These are phyloP conservation scores for Corymbia calophylla DNA, from an alignment of 441 rosid genomes.

Conservation along the genomic window DNA sequence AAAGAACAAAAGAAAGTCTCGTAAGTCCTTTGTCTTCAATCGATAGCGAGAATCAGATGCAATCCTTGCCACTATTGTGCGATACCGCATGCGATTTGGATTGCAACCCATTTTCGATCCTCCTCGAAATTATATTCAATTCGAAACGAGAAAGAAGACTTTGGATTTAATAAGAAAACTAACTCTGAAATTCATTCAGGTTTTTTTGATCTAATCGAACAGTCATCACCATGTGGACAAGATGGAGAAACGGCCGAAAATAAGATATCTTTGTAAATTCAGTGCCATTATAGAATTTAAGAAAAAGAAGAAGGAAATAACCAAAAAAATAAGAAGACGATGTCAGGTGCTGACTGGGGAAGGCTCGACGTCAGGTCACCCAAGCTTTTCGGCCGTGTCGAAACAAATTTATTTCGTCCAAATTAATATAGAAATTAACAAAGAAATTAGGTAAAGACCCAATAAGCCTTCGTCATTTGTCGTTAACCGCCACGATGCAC, in stretches of 20 bases:
- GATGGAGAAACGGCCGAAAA: neutral
- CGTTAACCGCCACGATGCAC: neutral
- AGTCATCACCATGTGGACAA: neutral
- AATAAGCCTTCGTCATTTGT: neutral
- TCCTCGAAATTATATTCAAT: neutral
- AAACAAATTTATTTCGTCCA: neutral
- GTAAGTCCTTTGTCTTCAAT: neutral
- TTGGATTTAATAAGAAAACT: neutral
- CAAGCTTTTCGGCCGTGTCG: neutral
- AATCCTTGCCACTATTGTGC: neutral
- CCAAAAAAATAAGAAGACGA: neutral
- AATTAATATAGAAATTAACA: neutral
- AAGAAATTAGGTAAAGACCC: neutral
- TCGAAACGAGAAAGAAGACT: neutral
- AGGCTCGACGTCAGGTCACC: neutral
- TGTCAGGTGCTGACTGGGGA: neutral
- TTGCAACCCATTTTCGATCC: neutral
- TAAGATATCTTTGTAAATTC: neutral
- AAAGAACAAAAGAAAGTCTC: neutral
- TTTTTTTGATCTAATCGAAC: neutral
- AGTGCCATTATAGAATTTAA: neutral
- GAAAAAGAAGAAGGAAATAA: neutral
- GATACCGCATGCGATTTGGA: neutral
- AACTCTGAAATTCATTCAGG: neutral
- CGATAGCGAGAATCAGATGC: neutral